Evolutionary conservation across 352 stramenopile species (phyloP).

Genomic region (Phytophthora citrophthora): DNA sequence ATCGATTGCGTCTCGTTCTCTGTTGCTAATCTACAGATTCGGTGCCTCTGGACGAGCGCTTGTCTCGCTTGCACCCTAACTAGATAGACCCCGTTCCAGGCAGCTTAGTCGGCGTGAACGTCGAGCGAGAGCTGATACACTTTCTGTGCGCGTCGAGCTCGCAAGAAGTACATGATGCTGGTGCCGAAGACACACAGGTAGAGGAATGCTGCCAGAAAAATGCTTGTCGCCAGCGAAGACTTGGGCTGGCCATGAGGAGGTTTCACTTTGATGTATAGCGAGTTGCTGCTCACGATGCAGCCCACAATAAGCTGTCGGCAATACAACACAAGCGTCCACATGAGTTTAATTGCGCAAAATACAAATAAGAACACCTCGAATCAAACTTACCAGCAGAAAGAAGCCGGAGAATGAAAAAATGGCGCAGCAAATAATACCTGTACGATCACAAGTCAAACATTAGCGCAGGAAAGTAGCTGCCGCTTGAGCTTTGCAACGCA

Average conservation of each 20-base stretch:
- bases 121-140: constrained; percentile 90
- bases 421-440: constrained; percentile 78
- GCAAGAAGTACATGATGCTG: constrained; percentile 88
- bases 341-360: neutral
- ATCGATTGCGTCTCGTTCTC: constrained; percentile 25
- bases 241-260: constrained; percentile 83
- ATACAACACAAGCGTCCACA: constrained; percentile 7
- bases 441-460: neutral
- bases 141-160: constrained; percentile 79
- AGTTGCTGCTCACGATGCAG: constrained; percentile 87
- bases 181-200: constrained; percentile 87
- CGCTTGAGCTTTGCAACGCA: constrained; percentile 15
- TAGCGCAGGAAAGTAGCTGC: no score
- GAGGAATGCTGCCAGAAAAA: constrained; percentile 87
- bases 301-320: constrained; percentile 77
- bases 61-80: constrained; percentile 17
- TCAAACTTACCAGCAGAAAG: constrained; percentile 60
- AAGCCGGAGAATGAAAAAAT: constrained; percentile 82
- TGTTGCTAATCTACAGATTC: constrained; percentile 64
- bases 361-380: neutral
- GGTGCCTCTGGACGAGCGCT: constrained; percentile 16
- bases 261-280: constrained; percentile 86
- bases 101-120: constrained; percentile 75
- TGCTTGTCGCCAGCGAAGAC: constrained; percentile 83
- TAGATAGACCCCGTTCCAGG: constrained; percentile 11